Evolutionary conservation across 2,329 filamentous ascomycete genomes (phyloP), one percentile per base, ranked within the genome.

Genomic region (Aureobasidium sp.): DNA sequence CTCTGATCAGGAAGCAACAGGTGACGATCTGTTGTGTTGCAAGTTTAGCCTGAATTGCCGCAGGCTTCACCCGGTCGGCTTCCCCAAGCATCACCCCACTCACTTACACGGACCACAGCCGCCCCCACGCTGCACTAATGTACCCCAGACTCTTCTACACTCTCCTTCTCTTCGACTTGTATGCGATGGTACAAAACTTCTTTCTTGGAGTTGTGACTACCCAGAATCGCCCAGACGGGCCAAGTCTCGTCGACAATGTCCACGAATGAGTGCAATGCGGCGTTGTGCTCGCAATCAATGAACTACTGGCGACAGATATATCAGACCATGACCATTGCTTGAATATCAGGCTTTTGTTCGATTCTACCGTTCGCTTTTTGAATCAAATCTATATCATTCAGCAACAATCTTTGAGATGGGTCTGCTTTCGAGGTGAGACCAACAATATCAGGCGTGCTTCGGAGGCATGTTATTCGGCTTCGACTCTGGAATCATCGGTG

Each of bases 381-480:
- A 25, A 3, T 37, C 15, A 16, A 13, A 8, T 36, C 21, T n/a
- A 29, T 47, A 45, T 1, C 3, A 13, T 36, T 27, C 8, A 2
- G 13, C 5, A 2, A 47, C 13, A 4, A 30, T 13, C 21, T 11
- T 27, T 32, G 21, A 47, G 15, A 73, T 68, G 59, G 65, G 65
- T 62, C 70, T 86, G 66, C 78, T 87, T 61, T 32, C 13, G 21
- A 39, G 32, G 16, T 11, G 44, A 36, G 50, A 75, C 74, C 52
- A 21, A 59, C 36, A 25, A 11, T n/a, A 10, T 21, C 16, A 54
- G 59, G 78, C 84, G 44, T 89, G 86, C 73, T 89, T 88, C 63
- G 87, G 87, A 63, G 87, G 86, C 52, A 84, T 83, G 77, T 79
- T 86, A 52, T 88, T 88, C 65, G 86, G 86, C 30, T 80, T 84